Evolutionary conservation across 352 stramenopile genomes (phyloP), one percentile per base, ranked within the genome.

Genomic region (Phytophthora fragariae): DNA sequence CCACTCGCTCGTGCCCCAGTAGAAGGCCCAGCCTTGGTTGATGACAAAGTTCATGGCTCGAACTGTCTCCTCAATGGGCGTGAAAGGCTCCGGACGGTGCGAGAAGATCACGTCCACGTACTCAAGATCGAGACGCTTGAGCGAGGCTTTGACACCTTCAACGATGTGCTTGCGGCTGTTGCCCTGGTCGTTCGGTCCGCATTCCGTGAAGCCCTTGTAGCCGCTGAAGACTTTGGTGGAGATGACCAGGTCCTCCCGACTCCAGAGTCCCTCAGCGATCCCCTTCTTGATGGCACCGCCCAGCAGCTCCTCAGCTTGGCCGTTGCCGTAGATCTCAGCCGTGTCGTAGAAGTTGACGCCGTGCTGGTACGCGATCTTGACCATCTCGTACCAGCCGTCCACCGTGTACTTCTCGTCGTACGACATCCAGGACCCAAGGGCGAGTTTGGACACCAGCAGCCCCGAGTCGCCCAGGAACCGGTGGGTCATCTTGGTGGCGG

Each of bases 1-100:
- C 84, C 83, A 92, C 49, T 91, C 81, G 57, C 75, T 86, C 4
- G 84, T 92, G 7, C 81, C 84, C 83, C 84, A 91, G 64, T 81
- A 79, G 46, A 82, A 86, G 14, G 81, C 82, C 62, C 77, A 86
- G 50, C 83, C 83, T 31, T 79, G 61, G 53, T 81, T 53, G 8
- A 91, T 80, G 19, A 92, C 29, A 35, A 78, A 78, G 61, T 73
- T 88, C 81, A 92, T 90, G 52, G 81, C 80, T 21, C 84, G 79
- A 19, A 91, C 72, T 3, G 68, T 89, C 68, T 90, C 85, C 63
- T 90, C 82, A 21, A 88, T 88, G 75, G 83, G 50, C 21, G 75
- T 86, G 47, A 47, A 62, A 15, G 77, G 62, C 27, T 91, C 83
- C 46, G 77, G 62, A 21, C 80, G 81, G 59, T 91, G 83, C 56